A percentile compares a stretch with the other conserved stretches of the same genome.
phyloP scores from a whole-genome alignment of 345 rosid species.

The Gossypium stocksii region DNA sequence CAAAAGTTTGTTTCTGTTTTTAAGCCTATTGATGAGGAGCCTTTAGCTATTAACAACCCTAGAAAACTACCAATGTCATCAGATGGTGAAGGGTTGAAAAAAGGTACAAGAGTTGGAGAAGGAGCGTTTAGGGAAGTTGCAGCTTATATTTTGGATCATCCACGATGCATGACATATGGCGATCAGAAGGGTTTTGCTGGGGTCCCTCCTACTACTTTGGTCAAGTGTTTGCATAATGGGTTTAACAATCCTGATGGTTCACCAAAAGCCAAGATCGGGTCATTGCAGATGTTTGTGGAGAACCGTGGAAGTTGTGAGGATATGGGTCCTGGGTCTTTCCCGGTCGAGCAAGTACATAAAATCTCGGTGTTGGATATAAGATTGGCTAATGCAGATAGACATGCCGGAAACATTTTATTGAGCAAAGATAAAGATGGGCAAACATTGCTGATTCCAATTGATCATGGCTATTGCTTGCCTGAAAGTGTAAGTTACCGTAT shows the following conservation, averaged over 20 bases:
- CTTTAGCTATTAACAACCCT: slow-evolving; percentile 79
- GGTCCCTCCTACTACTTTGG: slow-evolving; percentile 76
- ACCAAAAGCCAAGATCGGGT: slow-evolving; percentile 53
- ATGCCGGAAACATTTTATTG: slow-evolving; percentile 77
- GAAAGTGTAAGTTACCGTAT: slow-evolving; percentile 50
- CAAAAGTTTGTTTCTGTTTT: slow-evolving; percentile 63
- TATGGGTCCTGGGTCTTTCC: slow-evolving; percentile 74
- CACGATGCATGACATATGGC: slow-evolving; percentile 25
- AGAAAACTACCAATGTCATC: slow-evolving; percentile 56
- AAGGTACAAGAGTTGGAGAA: slow-evolving; percentile 79
- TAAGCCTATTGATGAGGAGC: slow-evolving; percentile 89
- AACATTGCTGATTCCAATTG: slow-evolving; percentile 60
- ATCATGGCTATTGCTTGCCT: slow-evolving; percentile 93
- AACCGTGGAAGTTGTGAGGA: slow-evolving; percentile 87
- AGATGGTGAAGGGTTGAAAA: slow-evolving; percentile 81
- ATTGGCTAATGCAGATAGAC: slow-evolving; percentile 86
- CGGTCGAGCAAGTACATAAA: slow-evolving; percentile 76
- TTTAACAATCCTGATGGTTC: slow-evolving; percentile 59
- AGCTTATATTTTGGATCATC: slow-evolving; percentile 81
- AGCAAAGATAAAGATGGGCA: slow-evolving; percentile 48
- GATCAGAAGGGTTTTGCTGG: slow-evolving; percentile 69
- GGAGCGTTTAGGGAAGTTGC: slow-evolving; percentile 91
- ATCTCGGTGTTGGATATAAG: slow-evolving; percentile 83
- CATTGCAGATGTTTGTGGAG: slow-evolving; percentile 75
- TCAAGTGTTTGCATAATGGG: slow-evolving; percentile 65